Conservation (phyloP, 176 grass and related monocot genomes). For the Oropetium thomaeum region DNA sequence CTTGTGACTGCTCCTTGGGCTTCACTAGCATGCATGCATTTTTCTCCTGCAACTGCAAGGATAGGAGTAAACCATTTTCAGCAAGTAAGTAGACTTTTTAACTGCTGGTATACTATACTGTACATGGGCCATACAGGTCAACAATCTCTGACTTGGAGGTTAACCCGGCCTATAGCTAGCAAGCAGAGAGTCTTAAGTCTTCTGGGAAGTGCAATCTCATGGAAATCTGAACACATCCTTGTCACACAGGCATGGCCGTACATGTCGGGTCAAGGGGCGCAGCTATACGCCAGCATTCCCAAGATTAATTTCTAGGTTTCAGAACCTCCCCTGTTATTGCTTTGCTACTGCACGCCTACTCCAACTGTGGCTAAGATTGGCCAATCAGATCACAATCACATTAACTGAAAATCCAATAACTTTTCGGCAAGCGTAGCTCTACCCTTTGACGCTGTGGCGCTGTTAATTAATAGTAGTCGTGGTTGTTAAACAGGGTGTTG, state of each 20-base stretch:
- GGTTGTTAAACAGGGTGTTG: too few relatives aligned
- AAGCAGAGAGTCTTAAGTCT: neutral
- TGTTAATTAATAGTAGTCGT: too few relatives aligned
- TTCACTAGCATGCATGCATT: too few relatives aligned
- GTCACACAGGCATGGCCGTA: neutral
- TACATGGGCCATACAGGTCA: too few relatives aligned
- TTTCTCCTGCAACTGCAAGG: too few relatives aligned
- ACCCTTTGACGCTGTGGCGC: too few relatives aligned
- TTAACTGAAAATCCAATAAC: neutral
- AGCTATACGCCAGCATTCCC: constrained; percentile 23
- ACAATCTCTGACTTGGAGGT: neutral
- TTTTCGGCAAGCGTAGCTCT: neutral
- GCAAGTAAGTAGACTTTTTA: too few relatives aligned
- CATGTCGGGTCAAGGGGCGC: constrained; percentile 13
- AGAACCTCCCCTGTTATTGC: neutral
- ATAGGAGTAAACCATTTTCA: too few relatives aligned
- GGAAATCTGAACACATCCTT: constrained; percentile 2
- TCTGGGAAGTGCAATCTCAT: constrained; percentile 16
- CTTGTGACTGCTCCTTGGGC: too few relatives aligned
- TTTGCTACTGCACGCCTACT: neutral
- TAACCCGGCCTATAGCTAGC: neutral
- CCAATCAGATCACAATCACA: constrained; percentile 11
- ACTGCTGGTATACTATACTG: too few relatives aligned
- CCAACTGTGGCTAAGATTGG: neutral
- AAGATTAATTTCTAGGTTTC: constrained; percentile 31